Evolutionary conservation across 2,329 filamentous ascomycete species (phyloP), one percentile per base, ranked within the genome.

Genomic region (Botryotinia narcissicola): DNA sequence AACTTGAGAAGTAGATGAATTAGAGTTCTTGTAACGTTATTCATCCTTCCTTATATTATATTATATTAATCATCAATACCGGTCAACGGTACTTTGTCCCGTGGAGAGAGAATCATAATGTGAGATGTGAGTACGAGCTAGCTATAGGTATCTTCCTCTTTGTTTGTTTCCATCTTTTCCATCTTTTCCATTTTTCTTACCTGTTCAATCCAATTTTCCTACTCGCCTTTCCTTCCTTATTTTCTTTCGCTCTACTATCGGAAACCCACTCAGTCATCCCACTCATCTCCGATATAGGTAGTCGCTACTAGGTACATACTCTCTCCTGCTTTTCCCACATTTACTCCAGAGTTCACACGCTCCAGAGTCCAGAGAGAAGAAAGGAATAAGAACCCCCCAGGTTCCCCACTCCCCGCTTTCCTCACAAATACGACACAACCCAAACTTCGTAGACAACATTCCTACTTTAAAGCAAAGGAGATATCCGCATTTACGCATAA

Each of bases 331-430:
- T 14, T 32, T 59, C 48, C 51, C 70, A 40, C 40, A 54, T 29
- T 68, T 66, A 48, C 70, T 48, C 46, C 46, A 48, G 46, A 48
- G 20, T 48, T 48, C 46, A 48, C 22, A 48, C 46, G 25, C 46
- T 48, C 46, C 20, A 48, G 44, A 48, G 20, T 7, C 44, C 44
- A 48, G 40, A 67, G 44, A 54, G 32, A 29, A 54, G 32, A 40
- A 54, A 40, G 18, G 54, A 14, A 32, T 7, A 32, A 29, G 6
- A 54, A 42, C 51, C 51, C 60, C 46, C 46, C 70, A 42, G 40
- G 4, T 48, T 72, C n/a, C 61, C 60, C 70, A 66, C 20, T 66
- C 35, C 14, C 59, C 70, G 61, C 59, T 57, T 40, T 66, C 37
- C n/a, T 54, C 35, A n/a, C 8, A 8, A 48, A 63, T 44, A 20